These are phyloP conservation scores for Helianthus tuberosus DNA, from an alignment of 129 eudicot genomes.

Conservation along the genomic window DNA sequence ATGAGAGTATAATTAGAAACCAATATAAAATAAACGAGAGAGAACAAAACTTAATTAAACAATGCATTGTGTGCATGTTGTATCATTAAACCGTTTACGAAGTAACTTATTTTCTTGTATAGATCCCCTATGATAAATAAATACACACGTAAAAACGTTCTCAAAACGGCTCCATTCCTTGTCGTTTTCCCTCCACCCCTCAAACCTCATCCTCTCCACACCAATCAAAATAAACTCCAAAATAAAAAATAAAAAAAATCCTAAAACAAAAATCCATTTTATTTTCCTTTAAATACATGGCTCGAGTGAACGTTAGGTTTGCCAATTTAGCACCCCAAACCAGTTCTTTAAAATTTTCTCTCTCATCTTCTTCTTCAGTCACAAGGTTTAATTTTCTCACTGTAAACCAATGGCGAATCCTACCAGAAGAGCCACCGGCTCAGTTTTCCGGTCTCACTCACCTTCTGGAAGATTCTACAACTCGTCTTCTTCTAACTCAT, in stretches of 20 bases:
- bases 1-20: too few relatives aligned
- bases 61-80: too few relatives aligned
- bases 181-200: conserved; percentile 32
- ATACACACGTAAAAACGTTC: conserved; percentile 14
- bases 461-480: conserved; percentile 49
- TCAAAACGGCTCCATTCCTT: conserved; percentile 33
- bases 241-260: too few relatives aligned
- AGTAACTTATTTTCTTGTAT: background rate
- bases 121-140: background rate
- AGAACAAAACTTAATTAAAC: too few relatives aligned
- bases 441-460: conserved; percentile 57
- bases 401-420: conserved; percentile 53
- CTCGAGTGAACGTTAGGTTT: conserved; percentile 64
- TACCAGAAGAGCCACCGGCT: conserved; percentile 48
- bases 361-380: conserved; percentile 12
- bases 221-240: conserved; percentile 5
- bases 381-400: background rate
- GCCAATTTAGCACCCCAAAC: conserved; percentile 61
- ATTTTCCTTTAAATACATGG: conserved; percentile 57
- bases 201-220: conserved; percentile 21
- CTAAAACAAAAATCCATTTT: background rate
- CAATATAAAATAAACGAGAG: too few relatives aligned
- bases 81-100: background rate
- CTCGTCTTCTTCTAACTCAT: conserved; percentile 31
- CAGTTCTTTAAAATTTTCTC: conserved; percentile 22